phyloP scores from a whole-genome alignment of 2,329 filamentous ascomycete species.

The Trichoderma oligosporum region DNA sequence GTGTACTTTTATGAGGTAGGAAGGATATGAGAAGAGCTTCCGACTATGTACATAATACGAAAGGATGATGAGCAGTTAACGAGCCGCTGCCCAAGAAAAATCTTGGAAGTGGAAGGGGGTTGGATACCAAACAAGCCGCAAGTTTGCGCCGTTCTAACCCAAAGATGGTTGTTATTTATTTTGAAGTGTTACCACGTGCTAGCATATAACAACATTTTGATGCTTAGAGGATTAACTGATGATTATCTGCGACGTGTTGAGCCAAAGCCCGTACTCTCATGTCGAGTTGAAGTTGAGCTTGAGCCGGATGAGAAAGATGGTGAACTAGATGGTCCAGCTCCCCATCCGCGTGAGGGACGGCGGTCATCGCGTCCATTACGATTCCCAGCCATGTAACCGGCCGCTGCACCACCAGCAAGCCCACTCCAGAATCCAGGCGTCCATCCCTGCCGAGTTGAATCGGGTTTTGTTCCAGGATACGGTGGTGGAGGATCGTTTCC shows the following conservation, averaged over 20 bases:
- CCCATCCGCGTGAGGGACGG: conserved; percentile 33
- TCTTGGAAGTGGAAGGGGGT: conserved; percentile 20
- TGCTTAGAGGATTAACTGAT: background rate
- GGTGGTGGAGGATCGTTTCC: conserved; percentile 52
- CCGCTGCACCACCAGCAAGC: conserved; percentile 63
- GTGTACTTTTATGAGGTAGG: conserved; percentile 25
- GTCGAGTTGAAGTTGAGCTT: conserved; percentile 38
- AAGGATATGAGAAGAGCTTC: conserved; percentile 18
- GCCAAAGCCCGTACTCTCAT: conserved; percentile 70
- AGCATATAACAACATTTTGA: background rate
- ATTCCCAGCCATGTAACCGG: conserved; percentile 55
- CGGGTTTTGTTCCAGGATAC: conserved; percentile 39
- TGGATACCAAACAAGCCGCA: conserved; percentile 20
- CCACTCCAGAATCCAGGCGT: conserved; percentile 73
- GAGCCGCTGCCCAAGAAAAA: background rate
- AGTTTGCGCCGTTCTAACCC: conserved; percentile 12
- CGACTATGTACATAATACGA: conserved; percentile 25
- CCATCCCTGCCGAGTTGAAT: conserved; percentile 42
- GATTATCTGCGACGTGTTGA: conserved; percentile 58
- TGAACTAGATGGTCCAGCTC: conserved; percentile 20
- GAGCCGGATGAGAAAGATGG: conserved; percentile 26
- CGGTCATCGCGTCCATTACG: conserved; percentile 26
- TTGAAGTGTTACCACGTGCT: background rate
- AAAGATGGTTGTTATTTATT: background rate
- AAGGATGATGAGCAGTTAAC: conserved; percentile 9